Evolutionary conservation across 176 grass and related monocot genomes (phyloP).

Genomic region (Phragmites australis): DNA sequence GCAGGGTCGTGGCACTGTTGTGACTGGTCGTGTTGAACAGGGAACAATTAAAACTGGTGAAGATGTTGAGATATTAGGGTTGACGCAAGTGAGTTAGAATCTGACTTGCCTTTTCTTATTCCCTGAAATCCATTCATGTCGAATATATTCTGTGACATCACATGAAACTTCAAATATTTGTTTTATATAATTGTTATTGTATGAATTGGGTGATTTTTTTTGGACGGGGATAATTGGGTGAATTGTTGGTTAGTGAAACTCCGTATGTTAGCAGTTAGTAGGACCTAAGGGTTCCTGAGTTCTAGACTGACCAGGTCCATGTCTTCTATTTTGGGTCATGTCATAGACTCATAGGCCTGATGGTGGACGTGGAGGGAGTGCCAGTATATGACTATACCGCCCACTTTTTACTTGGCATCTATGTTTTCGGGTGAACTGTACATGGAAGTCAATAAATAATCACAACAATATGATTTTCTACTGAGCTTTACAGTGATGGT

Average conservation of each 20-base stretch:
- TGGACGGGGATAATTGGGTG: no score
- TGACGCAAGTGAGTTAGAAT: conserved; percentile 57
- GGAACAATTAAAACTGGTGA: conserved; percentile 96
- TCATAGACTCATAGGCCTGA: neutral
- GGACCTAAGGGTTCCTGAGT: neutral
- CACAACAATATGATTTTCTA: neutral
- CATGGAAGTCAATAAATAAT: neutral
- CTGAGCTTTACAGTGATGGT: no score
- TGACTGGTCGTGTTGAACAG: conserved; percentile 91
- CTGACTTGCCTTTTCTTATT: neutral
- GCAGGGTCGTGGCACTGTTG: conserved; percentile 96
- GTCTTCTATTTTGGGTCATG: neutral
- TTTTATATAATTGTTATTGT: neutral
- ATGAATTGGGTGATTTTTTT: no score
- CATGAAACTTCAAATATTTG: neutral
- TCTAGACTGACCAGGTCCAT: neutral
- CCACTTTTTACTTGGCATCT: neutral
- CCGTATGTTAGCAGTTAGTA: neutral
- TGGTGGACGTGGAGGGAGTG: neutral
- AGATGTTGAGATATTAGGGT: conserved; percentile 90
- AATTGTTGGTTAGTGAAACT: neutral
- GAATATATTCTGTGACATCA: neutral
- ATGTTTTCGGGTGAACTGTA: neutral
- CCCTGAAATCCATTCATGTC: neutral
- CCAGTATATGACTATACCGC: neutral